These are phyloP conservation scores for Cyclotella distinguenda DNA, from an alignment of 108 stramenopile genomes.

Conservation along the genomic window DNA sequence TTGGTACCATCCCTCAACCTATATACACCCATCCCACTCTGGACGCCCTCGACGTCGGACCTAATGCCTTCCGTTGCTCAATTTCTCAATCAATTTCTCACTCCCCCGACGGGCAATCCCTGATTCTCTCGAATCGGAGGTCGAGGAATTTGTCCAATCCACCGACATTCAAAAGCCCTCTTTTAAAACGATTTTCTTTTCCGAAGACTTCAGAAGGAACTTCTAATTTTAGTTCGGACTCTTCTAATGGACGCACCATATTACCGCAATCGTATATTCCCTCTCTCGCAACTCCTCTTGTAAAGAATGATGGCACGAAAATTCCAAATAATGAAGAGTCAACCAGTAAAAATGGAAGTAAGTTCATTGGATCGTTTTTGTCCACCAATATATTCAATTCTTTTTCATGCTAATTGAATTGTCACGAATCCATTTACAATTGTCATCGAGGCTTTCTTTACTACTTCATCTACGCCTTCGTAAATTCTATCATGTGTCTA, in stretches of 20 bases:
- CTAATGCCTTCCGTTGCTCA: conserved; percentile 22
- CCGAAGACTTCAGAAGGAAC: background rate
- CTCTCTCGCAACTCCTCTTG: background rate
- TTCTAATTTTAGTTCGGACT: background rate
- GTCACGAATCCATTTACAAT: too few relatives aligned
- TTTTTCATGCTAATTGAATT: background rate
- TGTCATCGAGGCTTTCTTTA: conserved; percentile 33
- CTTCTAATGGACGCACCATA: background rate
- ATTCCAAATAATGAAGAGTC: background rate
- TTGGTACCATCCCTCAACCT: background rate
- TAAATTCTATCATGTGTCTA: conserved; percentile 76
- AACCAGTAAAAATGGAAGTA: conserved; percentile 14
- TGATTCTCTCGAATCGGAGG: conserved; percentile 1
- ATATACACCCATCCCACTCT: conserved; percentile 20
- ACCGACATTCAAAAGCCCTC: conserved; percentile 17
- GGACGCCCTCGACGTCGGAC: conserved; percentile 13
- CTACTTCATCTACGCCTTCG: conserved; percentile 49
- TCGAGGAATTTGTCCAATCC: background rate
- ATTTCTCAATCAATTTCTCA: conserved; percentile 2
- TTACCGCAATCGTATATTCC: conserved; percentile 15
- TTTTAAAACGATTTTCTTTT: conserved; percentile 9
- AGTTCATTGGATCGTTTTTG: background rate
- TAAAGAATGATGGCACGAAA: background rate
- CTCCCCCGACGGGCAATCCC: background rate
- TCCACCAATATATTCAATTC: background rate